These are phyloP conservation scores for Diplocarpon mali DNA, from an alignment of 2,329 filamentous ascomycete genomes.

Conservation along the genomic window DNA sequence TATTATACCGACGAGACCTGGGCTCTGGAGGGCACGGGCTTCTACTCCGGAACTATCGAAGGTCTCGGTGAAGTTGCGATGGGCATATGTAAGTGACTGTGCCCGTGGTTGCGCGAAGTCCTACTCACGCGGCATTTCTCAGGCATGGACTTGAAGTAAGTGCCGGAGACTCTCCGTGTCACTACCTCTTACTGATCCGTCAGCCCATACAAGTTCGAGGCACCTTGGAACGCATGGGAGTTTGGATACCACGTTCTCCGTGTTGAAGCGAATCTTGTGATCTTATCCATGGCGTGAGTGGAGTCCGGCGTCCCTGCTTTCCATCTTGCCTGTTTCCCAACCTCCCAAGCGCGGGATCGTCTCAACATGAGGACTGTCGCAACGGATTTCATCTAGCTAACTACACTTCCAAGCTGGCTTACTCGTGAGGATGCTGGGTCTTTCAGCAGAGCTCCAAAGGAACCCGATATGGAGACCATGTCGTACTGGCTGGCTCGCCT, in stretches of 20 bases:
- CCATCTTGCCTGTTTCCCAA: too few species aligned
- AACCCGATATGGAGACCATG: conserved; percentile 62
- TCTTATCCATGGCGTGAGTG: conserved; percentile 55
- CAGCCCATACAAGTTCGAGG: conserved; percentile 40
- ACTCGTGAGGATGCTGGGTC: conserved; percentile 41
- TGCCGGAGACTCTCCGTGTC: background rate
- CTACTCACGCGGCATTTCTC: conserved; percentile 1
- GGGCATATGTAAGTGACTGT: conserved; percentile 42
- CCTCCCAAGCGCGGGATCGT: too few species aligned
- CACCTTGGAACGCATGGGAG: conserved; percentile 38
- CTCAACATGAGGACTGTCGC: too few species aligned
- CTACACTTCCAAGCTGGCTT: conserved; percentile 41
- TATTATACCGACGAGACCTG: conserved; percentile 51
- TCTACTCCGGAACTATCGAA: conserved; percentile 35
- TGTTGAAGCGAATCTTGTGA: conserved; percentile 46
- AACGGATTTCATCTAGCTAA: background rate
- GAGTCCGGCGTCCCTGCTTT: too few species aligned
- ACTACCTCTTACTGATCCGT: conserved; percentile 9
- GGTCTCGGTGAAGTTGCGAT: conserved; percentile 42
- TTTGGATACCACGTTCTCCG: conserved; percentile 43
- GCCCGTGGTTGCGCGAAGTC: background rate
- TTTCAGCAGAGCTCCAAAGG: conserved; percentile 38
- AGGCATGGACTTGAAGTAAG: conserved; percentile 52
- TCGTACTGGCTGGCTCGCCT: conserved; percentile 66
- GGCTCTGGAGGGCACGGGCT: conserved; percentile 46